Conservation (phyloP, 768 basidiomycete genomes). For the Lanmaoa rubissima region DNA sequence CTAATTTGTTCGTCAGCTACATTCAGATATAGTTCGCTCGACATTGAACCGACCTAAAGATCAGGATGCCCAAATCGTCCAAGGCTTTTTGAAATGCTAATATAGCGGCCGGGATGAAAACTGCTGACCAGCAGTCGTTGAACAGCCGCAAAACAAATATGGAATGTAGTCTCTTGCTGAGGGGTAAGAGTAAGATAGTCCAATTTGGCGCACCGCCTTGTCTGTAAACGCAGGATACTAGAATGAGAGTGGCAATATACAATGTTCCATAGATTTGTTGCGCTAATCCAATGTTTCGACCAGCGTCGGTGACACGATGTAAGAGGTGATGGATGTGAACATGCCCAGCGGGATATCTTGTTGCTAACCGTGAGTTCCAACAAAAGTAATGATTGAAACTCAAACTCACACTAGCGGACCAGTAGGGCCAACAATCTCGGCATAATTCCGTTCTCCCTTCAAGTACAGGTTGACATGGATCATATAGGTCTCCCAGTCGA, state of each 20-base stretch:
- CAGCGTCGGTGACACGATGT: conserved; percentile 59
- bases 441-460: conserved; percentile 82
- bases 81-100: conserved; percentile 58
- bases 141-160: conserved; percentile 90
- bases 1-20: conserved; percentile 8
- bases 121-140: conserved; percentile 88
- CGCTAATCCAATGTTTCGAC: conserved; percentile 56
- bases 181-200: conserved; percentile 65
- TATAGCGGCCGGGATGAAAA: conserved; percentile 65
- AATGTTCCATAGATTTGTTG: conserved; percentile 79
- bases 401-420: conserved; percentile 82
- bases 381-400: neutral
- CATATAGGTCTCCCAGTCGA: conserved; percentile 98
- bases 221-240: conserved; percentile 69
- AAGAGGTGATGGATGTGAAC: conserved; percentile 78
- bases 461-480: conserved; percentile 77
- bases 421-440: conserved; percentile 80
- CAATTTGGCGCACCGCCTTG: conserved; percentile 67
- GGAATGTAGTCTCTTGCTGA: conserved; percentile 94
- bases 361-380: neutral
- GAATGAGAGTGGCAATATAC: conserved; percentile 63
- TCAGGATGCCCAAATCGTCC: conserved; percentile 59
- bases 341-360: conserved; percentile 94
- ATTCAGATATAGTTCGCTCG: neutral
- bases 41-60: conserved; percentile 65